phyloP scores from a whole-genome alignment of 768 basidiomycete genomes.

The Exidia glandulosa region DNA sequence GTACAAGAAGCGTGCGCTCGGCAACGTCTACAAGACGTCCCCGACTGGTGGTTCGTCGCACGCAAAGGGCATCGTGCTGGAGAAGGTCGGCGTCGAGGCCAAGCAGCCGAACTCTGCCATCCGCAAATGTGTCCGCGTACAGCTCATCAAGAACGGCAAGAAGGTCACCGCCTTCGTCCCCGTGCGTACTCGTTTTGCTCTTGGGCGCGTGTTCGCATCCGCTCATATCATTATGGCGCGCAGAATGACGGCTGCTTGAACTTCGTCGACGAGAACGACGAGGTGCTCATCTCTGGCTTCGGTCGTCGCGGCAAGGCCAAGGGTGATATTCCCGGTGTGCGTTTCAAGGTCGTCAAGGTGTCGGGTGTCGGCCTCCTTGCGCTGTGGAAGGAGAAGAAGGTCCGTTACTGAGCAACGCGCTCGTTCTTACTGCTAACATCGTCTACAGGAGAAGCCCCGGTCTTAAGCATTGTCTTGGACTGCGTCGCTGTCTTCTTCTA shows the following conservation, averaged over 20 bases:
- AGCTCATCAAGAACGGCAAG: slow-evolving; percentile 99
- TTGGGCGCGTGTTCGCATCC: neutral
- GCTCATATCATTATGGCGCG: neutral
- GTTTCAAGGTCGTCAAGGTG: slow-evolving; percentile 99
- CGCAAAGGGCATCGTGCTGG: slow-evolving; percentile 98
- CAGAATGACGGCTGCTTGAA: slow-evolving; percentile 96
- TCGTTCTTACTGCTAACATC: neutral
- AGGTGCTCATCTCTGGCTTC: slow-evolving; percentile 99
- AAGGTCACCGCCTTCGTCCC: slow-evolving; percentile 99
- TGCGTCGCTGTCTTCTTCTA: no score
- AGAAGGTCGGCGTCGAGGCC: slow-evolving; percentile 99
- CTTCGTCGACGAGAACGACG: slow-evolving; percentile 99
- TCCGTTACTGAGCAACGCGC: slow-evolving; percentile 21
- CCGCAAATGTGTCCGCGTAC: slow-evolving; percentile 99
- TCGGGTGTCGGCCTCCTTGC: slow-evolving; percentile 98
- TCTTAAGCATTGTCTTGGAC: neutral
- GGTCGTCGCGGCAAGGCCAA: slow-evolving; percentile 99
- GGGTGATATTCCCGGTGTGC: slow-evolving; percentile 99
- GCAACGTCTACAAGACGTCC: slow-evolving; percentile 99
- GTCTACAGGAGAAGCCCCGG: slow-evolving; percentile 59
- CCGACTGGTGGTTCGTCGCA: slow-evolving; percentile 99
- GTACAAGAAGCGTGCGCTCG: slow-evolving; percentile 99
- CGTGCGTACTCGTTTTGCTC: slow-evolving; percentile 34
- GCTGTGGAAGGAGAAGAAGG: slow-evolving; percentile 99
- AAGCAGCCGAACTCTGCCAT: slow-evolving; percentile 99